Base-by-base conservation (phyloP, 306 rosid genomes). In the Ziziphus jujuba region DNA sequence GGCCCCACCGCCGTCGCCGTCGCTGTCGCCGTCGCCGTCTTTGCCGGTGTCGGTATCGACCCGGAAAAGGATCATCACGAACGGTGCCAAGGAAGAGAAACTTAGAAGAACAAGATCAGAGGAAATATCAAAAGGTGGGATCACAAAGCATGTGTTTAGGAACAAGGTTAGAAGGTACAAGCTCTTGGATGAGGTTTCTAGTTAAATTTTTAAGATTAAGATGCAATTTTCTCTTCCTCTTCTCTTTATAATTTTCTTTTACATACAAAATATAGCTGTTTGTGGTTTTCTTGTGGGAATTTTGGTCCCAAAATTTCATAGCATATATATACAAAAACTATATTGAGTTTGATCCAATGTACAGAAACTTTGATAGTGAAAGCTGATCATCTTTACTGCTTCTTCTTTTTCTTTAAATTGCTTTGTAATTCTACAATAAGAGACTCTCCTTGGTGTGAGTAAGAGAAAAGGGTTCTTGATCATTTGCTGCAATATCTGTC, bases 121-220 rank as follows among this genome's bases (percentile, higher is more conserved):
- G 71, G 73, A 79, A 9, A 78, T 83, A 33, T 61, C 89, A 20
- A 81, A 75, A 11, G 62, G 40, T 38, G 84, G 83, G 77, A 64
- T 77, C 65, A 75, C 81, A 10, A 87, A 70, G 66, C 97, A 61
- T 40, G 87, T 83, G 19, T 85, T 87, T 50, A 87, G 91, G 87
- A 88, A 85, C 56, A 93, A 88, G 84, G 97, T 85, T 6, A 88
- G 99, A 78, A 90, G 97, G 91, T 93, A 93, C 67, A 93, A 90
- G 82, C 97, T 90, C 77, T 74, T 93, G 75, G 99, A 93, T 56
- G 97, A 90, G 79, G 99, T 93, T 82, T 88, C 99, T 3, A 88
- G 93, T 79, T 91, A 72, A 79, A 6, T 49, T 61, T 1, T 13
- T 50, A 19, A 28, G 19, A 49, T 16, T 20, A 44, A 15, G 2